phyloP scores from a whole-genome alignment of 192 early-diverging fungal genomes.

The Coemansia biformis region DNA sequence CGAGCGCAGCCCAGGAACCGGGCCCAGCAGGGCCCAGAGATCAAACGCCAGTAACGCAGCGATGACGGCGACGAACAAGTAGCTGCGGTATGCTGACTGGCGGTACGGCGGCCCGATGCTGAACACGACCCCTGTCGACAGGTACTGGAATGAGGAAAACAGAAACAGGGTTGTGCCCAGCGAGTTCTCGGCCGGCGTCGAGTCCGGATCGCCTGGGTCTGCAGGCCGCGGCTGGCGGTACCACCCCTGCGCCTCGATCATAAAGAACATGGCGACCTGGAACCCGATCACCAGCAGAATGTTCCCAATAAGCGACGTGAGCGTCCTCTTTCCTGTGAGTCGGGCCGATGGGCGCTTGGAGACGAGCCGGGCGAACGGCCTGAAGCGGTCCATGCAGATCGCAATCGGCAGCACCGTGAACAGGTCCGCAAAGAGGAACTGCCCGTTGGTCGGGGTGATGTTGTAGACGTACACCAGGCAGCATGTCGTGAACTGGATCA shows the following conservation, averaged over 20 bases:
- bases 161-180: conserved; percentile 82
- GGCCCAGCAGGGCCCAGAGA: conserved; percentile 36
- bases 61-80: conserved; percentile 19
- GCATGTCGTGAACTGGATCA: conserved; percentile 95
- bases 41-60: conserved; percentile 23
- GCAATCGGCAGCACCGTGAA: conserved; percentile 82
- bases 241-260: conserved; percentile 72
- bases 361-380: conserved; percentile 63
- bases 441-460: conserved; percentile 82
- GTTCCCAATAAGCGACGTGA: conserved; percentile 82
- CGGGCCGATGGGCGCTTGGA: conserved; percentile 81
- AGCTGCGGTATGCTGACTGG: conserved; percentile 71
- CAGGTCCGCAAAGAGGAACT: conserved; percentile 92
- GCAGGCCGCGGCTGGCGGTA: conserved; percentile 51
- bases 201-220: conserved; percentile 51
- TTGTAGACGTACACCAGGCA: conserved; percentile 82
- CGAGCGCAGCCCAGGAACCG: conserved; percentile 25
- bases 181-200: conserved; percentile 59
- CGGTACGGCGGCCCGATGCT: conserved; percentile 94
- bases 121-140: conserved; percentile 84
- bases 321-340: conserved; percentile 78
- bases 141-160: conserved; percentile 86
- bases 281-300: conserved; percentile 73
- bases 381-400: conserved; percentile 78
- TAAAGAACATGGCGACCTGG: conserved; percentile 67